Percentiles rank a stretch among this genome's conserved stretches.
These are phyloP conservation scores for Juncus effusus DNA, from an alignment of 176 grass and related monocot genomes.

Conservation along the genomic window DNA sequence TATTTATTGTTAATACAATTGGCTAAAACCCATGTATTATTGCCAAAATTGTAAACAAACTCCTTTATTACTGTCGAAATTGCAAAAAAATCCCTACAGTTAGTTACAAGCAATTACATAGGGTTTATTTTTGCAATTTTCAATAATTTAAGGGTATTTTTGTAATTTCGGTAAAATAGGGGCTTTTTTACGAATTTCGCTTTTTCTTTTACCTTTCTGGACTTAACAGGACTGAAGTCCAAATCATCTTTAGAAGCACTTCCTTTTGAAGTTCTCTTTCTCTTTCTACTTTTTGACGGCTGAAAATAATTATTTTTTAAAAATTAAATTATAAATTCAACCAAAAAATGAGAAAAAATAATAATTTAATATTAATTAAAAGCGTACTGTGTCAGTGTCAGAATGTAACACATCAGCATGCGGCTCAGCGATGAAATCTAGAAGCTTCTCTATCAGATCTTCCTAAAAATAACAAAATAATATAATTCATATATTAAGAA, in stretches of 20 bases:
- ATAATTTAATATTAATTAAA: not conserved
- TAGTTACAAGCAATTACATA: too few species aligned
- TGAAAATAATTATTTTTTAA: conserved; percentile 30
- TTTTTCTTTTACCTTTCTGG: conserved; percentile 52
- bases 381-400: conserved; percentile 31
- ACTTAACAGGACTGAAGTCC: conserved; percentile 36
- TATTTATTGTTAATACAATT: too few species aligned
- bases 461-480: conserved; percentile 52
- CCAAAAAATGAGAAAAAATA: conserved; percentile 17
- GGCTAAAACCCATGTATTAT: too few species aligned
- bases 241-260: conserved; percentile 50
- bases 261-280: conserved; percentile 53
- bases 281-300: conserved; percentile 70
- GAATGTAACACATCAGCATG: conserved; percentile 49
- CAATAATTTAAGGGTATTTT: too few species aligned
- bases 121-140: too few species aligned
- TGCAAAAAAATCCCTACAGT: too few species aligned
- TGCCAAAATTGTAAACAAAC: too few species aligned
- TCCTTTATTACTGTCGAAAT: too few species aligned
- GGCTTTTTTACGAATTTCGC: not conserved
- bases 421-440: conserved; percentile 95
- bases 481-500: conserved; percentile 32
- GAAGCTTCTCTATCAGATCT: conserved; percentile 71
- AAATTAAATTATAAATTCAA: not conserved
- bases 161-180: too few species aligned